Conservation (phyloP, 768 basidiomycete species). For the Rhizopogon rudus region DNA sequence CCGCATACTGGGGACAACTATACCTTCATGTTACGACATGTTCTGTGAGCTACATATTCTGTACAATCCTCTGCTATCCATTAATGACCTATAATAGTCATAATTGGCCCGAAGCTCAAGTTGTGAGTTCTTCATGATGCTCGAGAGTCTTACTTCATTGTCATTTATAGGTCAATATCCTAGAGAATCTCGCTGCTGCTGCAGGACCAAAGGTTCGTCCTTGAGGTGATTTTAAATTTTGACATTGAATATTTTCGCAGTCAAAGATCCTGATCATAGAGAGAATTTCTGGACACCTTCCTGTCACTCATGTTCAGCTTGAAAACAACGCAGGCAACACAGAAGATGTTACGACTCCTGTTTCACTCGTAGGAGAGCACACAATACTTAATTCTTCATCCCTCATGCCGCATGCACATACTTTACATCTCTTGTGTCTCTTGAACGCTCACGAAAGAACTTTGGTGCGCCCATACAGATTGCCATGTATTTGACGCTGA, state of each 20-base stretch:
- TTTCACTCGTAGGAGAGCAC: background rate
- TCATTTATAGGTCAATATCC: background rate
- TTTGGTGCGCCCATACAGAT: background rate
- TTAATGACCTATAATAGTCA: constrained; percentile 2
- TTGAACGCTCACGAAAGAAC: constrained; percentile 2
- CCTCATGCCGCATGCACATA: background rate
- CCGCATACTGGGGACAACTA: constrained; percentile 3
- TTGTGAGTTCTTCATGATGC: background rate
- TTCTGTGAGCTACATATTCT: background rate
- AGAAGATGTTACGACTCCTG: background rate
- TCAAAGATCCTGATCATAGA: constrained; percentile 4
- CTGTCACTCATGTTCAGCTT: background rate
- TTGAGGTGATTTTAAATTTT: background rate
- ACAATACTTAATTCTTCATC: background rate
- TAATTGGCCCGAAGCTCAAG: constrained; percentile 10
- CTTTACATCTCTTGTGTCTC: background rate
- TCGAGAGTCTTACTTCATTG: background rate
- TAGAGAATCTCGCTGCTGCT: background rate
- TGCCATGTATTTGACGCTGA: background rate
- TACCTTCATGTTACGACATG: background rate
- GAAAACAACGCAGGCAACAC: background rate
- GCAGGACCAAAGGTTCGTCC: constrained; percentile 2
- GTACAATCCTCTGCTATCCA: background rate
- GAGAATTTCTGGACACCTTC: background rate
- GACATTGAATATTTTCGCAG: background rate